A percentile compares a stretch with the other conserved stretches of the same genome.
Evolutionary conservation across 305 asterid species (phyloP).

Genomic region (Andrographis paniculata): DNA sequence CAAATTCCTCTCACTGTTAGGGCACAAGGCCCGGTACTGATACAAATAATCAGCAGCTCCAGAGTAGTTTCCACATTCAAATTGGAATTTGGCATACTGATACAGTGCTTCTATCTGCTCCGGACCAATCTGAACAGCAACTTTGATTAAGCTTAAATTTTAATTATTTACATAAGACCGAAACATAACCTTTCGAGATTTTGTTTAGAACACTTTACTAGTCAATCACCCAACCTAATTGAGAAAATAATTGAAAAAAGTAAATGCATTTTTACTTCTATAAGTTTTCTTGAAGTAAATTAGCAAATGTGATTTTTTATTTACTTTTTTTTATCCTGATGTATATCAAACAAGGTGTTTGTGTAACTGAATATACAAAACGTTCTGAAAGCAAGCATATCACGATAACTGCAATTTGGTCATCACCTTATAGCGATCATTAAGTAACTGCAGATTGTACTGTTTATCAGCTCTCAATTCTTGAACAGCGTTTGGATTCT

Average conservation of each 20-base stretch:
- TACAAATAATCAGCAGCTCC: constrained; percentile 96
- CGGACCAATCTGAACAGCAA: constrained; percentile 62
- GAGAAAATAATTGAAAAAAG: too few relatives aligned
- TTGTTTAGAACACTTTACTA: not conserved
- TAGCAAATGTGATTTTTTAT: too few relatives aligned
- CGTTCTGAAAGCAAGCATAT: too few relatives aligned
- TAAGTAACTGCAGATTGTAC: constrained; percentile 87
- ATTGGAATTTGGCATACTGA: constrained; percentile 92
- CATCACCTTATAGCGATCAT: constrained; percentile 81
- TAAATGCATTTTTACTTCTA: too few relatives aligned
- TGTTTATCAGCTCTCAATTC: constrained; percentile 93
- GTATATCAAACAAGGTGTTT: too few relatives aligned
- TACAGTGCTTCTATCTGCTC: constrained; percentile 91
- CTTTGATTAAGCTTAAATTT: not conserved
- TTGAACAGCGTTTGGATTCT: constrained; percentile 79
- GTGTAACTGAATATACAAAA: too few relatives aligned
- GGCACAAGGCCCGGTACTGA: constrained; percentile 75
- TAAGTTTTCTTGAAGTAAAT: too few relatives aligned
- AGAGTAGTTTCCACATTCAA: constrained; percentile 98
- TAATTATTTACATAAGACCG: not conserved
- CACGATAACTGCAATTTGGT: not conserved
- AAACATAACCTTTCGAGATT: too few relatives aligned
- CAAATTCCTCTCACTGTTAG: constrained; percentile 75
- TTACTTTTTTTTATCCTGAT: too few relatives aligned
- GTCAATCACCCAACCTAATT: not conserved